Base-by-base conservation (phyloP, 148 eudicot species). In the Pharnaceum exiguum region DNA sequence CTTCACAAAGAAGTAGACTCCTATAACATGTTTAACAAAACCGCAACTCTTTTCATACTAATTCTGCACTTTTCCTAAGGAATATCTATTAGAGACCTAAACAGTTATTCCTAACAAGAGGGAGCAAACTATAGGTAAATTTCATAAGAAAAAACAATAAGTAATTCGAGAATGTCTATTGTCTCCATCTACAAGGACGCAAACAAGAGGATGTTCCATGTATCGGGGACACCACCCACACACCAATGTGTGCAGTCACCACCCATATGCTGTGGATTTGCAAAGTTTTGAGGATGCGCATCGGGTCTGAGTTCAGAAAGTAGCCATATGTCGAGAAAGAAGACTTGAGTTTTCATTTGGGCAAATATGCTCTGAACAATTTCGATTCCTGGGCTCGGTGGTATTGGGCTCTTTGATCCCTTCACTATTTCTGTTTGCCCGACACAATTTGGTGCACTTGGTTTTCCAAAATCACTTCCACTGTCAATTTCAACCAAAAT, bases 281-380 rank as follows among this genome's bases (percentile, higher is more conserved):
- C 39, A 19, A 28, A 66, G 19, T 28, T 2, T 2, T 26, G 35
- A n/a, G 76, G 71, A 18, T 72, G 76, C 0, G 51, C 71, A 43
- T 66, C 71, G 29, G 60, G 71, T 26, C 76, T 67, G 46, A 66
- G 42, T 51, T 66, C 62, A 10, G 76, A 35, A 10, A 72, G 28
- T 26, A 51, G 7, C 9, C 71, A 48, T 4, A 66, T 30, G 21
- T 72, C 76, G 10, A 72, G 51, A 35, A 72, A 63, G 28, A 37
- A 21, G 16, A 46, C 62, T 9, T 51, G 63, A 5, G 47, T 66
- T 16, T 51, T 58, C 59, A 72, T 66, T 4, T 17, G 58, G 39
- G 51, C 46, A 44, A 72, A 28, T 7, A 54, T 11, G 42, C 25
- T 3, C 36, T 72, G 54, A 31, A 72, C 67, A 6, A 60, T 36